A percentile compares a stretch with the other conserved stretches of the same genome.
Evolutionary conservation across 1,139 yeast species (phyloP).

Genomic region (Yamadazyma dendronema): DNA sequence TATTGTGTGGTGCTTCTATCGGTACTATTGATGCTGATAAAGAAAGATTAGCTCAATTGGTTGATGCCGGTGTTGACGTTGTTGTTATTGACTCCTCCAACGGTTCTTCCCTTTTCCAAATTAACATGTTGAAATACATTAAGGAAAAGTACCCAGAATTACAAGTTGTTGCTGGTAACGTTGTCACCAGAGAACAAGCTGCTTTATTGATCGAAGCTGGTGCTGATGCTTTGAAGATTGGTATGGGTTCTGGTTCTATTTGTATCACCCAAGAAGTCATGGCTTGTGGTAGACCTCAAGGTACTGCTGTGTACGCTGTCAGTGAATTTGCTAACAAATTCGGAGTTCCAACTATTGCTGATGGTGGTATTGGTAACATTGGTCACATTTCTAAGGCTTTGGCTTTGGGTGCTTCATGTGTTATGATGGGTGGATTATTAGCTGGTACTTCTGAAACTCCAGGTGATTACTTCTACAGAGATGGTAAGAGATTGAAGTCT

Average conservation of each 20-base stretch:
- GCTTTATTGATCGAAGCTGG: constrained; percentile 94
- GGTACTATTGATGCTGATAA: constrained; percentile 92
- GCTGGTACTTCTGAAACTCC: constrained; percentile 99
- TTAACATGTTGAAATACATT: constrained; percentile 90
- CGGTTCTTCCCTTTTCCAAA: constrained; percentile 94
- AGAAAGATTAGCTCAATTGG: constrained; percentile 78
- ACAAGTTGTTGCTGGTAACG: constrained; percentile 96
- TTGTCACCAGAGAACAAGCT: constrained; percentile 98
- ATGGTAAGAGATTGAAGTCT: constrained; percentile 94
- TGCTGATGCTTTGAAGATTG: constrained; percentile 97
- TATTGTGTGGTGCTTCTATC: constrained; percentile 97
- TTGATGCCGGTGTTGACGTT: constrained; percentile 96
- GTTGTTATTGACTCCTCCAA: constrained; percentile 95
- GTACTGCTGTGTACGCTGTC: constrained; percentile 90
- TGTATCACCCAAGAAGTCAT: constrained; percentile 99
- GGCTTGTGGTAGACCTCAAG: constrained; percentile 99
- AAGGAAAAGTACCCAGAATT: constrained; percentile 75
- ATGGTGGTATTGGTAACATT: constrained; percentile 98
- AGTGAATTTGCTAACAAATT: constrained; percentile 84
- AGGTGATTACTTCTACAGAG: constrained; percentile 96
- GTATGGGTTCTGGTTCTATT: constrained; percentile 99
- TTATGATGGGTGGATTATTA: constrained; percentile 99
- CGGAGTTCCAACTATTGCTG: constrained; percentile 97
- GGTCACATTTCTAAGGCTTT: constrained; percentile 98
- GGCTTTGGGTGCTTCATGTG: constrained; percentile 95